Base-by-base conservation (phyloP, 2,329 filamentous ascomycete species). In the Ophiocordyceps camponoti-saundersi region DNA sequence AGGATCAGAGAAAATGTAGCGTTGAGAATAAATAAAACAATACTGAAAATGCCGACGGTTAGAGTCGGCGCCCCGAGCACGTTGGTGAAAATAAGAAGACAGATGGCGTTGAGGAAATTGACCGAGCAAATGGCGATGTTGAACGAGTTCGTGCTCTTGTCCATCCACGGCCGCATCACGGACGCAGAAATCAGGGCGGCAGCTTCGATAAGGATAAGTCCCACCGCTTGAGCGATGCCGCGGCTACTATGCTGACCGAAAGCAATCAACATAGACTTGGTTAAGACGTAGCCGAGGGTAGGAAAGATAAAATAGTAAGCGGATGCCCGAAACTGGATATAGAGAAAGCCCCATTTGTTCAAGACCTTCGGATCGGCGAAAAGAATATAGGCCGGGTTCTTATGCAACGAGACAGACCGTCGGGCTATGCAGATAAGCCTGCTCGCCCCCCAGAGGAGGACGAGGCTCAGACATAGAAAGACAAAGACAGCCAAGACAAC, bases 271-370 rank as follows among this genome's bases (percentile, higher is more conserved):
- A 94, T 80, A 50, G 81, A 77, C 73, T 95, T 95, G 64, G 93
- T 57, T 16, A 95, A 60, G 39, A 83, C 79, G 64, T 95, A 94
- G 46, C 68, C 65, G 48, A 96, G 71, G 46, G 82, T 67, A 1
- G 87, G 86, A 32, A 93, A 76, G 56, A 95, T 86, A 64, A 90
- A 95, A 70, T 93, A 95, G 73, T 95, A 95, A 36, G 88, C 87
- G 2, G 88, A 90, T 34, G 90, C 90, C 57, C 90, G 85, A 73
- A 94, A 95, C 63, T 95, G 90, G 36, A 96, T 87, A 61, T 96
- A 96, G 53, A 96, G 77, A 71, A 95, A 95, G 21, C 90, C 90
- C 90, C 89, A 95, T 67, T 95, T 94, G 76, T 95, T 95, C 52
- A 96, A 75, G 46, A 85, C 82, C 52, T 86, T 77, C 16, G 89